phyloP scores from a whole-genome alignment of 2,329 filamentous ascomycete genomes.

The Ophiostoma montium region DNA sequence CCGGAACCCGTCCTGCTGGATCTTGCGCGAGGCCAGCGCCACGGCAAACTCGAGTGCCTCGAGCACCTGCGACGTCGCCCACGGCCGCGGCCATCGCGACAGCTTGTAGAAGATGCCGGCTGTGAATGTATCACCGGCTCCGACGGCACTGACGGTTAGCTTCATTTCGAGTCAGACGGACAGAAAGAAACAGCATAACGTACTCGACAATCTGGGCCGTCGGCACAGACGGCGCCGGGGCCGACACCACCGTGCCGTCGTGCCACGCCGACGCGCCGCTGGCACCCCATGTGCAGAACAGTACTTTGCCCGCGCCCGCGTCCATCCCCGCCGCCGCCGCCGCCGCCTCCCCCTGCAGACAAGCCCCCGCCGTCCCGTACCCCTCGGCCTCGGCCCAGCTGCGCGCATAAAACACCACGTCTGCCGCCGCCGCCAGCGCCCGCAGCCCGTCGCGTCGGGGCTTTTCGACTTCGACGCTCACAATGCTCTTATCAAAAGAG shows the following conservation, averaged over 20 bases:
- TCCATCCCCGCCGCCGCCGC: not conserved
- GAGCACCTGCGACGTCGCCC: no score
- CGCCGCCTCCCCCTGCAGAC: constrained; percentile 1
- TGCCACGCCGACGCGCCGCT: constrained; percentile 32
- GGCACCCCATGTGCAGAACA: constrained; percentile 32
- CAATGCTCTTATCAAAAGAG: constrained; percentile 13
- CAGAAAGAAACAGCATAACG: not conserved
- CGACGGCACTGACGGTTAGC: constrained; percentile 40
- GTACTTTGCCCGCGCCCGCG: constrained; percentile 10
- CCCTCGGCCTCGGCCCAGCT: constrained; percentile 46
- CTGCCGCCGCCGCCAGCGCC: constrained; percentile 45
- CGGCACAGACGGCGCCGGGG: constrained; percentile 25
- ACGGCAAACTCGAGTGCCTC: constrained; percentile 47
- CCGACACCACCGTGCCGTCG: constrained; percentile 24
- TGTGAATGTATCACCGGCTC: constrained; percentile 64
- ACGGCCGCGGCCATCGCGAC: constrained; percentile 20
- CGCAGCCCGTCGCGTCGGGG: constrained; percentile 45
- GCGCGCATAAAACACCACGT: constrained; percentile 61
- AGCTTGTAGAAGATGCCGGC: constrained; percentile 55
- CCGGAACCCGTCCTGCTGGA: constrained; percentile 51
- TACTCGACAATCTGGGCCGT: constrained; percentile 44
- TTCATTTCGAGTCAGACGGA: not conserved
- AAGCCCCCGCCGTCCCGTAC: constrained; percentile 12
- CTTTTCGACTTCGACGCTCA: constrained; percentile 64
- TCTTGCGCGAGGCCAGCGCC: constrained; percentile 52